These are phyloP conservation scores for Suhomyces pyralidae DNA, from an alignment of 805 yeast genomes.

Conservation along the genomic window DNA sequence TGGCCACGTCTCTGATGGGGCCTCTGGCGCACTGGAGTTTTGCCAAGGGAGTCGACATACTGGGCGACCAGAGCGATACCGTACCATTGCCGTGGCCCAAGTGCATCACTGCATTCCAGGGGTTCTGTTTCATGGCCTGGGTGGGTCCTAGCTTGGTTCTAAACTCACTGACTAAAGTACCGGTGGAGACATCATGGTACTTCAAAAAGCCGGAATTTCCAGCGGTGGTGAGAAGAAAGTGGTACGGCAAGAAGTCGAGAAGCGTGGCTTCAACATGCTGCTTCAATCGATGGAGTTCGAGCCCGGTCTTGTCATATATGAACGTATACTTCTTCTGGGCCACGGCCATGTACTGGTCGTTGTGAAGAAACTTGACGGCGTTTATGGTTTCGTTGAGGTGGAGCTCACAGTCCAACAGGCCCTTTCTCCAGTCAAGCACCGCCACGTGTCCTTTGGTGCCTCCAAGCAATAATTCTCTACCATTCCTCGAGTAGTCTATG, in stretches of 20 bases:
- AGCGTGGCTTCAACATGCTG: slow-evolving; percentile 84
- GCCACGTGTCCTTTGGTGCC: slow-evolving; percentile 96
- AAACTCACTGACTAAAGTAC: slow-evolving; percentile 75
- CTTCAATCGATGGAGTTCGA: slow-evolving; percentile 86
- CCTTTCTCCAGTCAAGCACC: slow-evolving; percentile 92
- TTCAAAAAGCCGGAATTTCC: slow-evolving; percentile 87
- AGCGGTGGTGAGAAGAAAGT: slow-evolving; percentile 79
- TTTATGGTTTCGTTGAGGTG: slow-evolving; percentile 85
- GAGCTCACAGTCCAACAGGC: slow-evolving; percentile 75
- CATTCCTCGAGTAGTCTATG: slow-evolving; percentile 80
- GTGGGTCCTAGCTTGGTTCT: slow-evolving; percentile 91
- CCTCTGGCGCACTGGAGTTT: slow-evolving; percentile 81
- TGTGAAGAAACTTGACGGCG: slow-evolving; percentile 87
- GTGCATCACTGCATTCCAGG: slow-evolving; percentile 94
- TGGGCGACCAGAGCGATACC: slow-evolving; percentile 92
- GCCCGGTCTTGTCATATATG: slow-evolving; percentile 87
- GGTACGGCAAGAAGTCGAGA: slow-evolving; percentile 89
- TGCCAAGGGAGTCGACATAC: slow-evolving; percentile 78
- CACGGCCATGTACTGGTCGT: slow-evolving; percentile 90
- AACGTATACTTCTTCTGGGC: slow-evolving; percentile 95
- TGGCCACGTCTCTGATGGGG: slow-evolving; percentile 78
- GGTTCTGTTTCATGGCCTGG: slow-evolving; percentile 82
- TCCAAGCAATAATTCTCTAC: slow-evolving; percentile 78
- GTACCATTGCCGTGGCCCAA: slow-evolving; percentile 92
- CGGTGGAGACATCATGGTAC: slow-evolving; percentile 95